phyloP scores from a whole-genome alignment of 1,284 basidiomycete species.

The Neolentinus lepideus region DNA sequence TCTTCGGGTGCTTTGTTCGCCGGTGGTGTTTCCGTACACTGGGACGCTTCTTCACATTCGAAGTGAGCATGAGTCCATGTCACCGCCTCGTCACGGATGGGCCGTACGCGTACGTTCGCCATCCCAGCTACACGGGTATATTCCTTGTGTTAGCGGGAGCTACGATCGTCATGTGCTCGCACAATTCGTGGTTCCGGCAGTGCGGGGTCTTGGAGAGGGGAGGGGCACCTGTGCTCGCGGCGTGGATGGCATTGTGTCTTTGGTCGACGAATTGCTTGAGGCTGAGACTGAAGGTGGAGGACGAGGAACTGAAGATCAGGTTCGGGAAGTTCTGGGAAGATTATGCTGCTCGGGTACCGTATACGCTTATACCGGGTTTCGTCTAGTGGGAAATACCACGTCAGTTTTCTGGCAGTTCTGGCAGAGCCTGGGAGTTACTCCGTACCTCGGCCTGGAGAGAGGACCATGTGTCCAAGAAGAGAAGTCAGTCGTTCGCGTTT shows the following conservation, averaged over 20 bases:
- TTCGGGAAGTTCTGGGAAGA: conserved; percentile 1
- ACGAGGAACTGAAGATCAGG: not conserved
- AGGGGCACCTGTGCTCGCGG: not conserved
- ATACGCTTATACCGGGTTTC: not conserved
- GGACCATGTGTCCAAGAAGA: no score
- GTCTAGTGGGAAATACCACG: not conserved
- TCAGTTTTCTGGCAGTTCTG: not conserved
- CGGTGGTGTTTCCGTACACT: conserved; percentile 19
- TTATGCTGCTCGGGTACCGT: not conserved
- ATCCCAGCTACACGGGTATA: conserved; percentile 7
- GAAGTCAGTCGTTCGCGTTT: no score
- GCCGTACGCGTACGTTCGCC: conserved; percentile 8
- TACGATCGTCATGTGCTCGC: not conserved
- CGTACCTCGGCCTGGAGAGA: no score
- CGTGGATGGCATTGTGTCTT: not conserved
- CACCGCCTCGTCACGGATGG: conserved; percentile 9
- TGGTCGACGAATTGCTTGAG: not conserved
- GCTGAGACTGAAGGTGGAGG: not conserved
- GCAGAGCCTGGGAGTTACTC: not conserved
- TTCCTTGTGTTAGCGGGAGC: not conserved
- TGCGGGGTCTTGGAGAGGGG: not conserved
- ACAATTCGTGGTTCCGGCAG: conserved; percentile 5
- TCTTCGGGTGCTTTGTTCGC: conserved; percentile 16
- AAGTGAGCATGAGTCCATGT: conserved; percentile 2
- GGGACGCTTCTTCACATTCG: conserved; percentile 9